Conservation (phyloP, 192 early-diverging fungal genomes). For the Rhizophagus sp. region DNA sequence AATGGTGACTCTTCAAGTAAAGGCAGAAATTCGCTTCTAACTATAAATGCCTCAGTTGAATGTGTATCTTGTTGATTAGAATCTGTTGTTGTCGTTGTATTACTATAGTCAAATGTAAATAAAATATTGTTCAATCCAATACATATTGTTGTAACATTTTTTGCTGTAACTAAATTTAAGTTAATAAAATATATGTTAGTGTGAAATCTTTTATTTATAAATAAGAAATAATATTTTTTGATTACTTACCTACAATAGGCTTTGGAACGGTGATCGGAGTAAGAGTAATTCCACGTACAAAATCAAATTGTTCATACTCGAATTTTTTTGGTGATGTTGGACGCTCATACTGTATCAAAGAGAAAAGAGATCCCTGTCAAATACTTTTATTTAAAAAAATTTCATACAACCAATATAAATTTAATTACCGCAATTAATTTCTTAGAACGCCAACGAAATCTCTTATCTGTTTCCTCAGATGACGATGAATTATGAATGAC, state of each 20-base stretch:
- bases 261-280: not conserved
- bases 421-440: not conserved
- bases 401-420: not conserved
- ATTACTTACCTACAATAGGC: constrained; percentile 1
- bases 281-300: not conserved
- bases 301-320: constrained; percentile 18
- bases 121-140: constrained; percentile 9
- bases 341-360: not conserved
- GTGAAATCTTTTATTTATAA: not conserved
- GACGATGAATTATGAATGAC: constrained; percentile 12
- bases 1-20: constrained; percentile 1
- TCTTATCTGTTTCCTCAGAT: not conserved
- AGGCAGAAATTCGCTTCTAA: constrained; percentile 2
- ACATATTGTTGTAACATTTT: constrained; percentile 10
- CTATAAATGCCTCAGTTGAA: constrained; percentile 15
- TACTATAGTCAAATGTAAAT: constrained; percentile 10
- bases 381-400: no score
- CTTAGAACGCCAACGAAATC: not conserved
- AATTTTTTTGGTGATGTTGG: not conserved
- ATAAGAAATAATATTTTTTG: not conserved
- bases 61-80: not conserved
- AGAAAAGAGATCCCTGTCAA: not conserved
- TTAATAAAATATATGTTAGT: not conserved
- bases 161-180: not conserved
- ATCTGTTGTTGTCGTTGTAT: not conserved